Base-by-base conservation (phyloP, 2,329 filamentous ascomycete genomes). In the Sporothrix mexicana region DNA sequence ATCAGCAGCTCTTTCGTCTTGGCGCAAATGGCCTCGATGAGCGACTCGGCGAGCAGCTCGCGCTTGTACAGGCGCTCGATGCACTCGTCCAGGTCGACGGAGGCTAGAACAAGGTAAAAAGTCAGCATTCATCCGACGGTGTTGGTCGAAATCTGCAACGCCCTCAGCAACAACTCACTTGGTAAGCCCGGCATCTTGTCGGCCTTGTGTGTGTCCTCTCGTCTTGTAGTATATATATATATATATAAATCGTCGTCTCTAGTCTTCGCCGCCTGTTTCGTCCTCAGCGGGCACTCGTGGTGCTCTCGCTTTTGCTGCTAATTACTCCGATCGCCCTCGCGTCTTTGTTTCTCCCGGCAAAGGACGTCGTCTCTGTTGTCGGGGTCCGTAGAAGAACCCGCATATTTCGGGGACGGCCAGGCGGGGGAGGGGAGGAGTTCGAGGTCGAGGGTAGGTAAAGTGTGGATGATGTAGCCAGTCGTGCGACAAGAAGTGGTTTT, bases 1-100 rank as follows among this genome's bases (percentile, higher is more conserved):
- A 99, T 99, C 77, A 99, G 88, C 78, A 99, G 87, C 85, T 99
- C 96, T 81, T 99, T 99, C 25, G 97, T 96, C 83, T 99, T 99
- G 82, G 96, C 95, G 85, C 96, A 99, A 90, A 99, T 95, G 79
- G 96, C 96, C 85, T 99, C 96, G 83, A 99, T 95, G 77, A 99
- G 95, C 57, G 95, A 97, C 84, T 99, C 96, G 79, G 96, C 83
- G 73, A 99, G 90, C 74, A 99, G 89, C 82, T 98, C 96, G 82
- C 97, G 98, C 81, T 96, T 95, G 85, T 98, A 98, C 71, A 99
- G 89, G 77, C 95, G 92, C 81, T 93, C 91, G 84, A 99, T 98
- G 85, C 96, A 99, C 88, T 98, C 94, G 85, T 99, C 96, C 79
- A 99, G 90, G 83, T 99, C 95, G 84, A 99, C 95, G 83, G 94